Conservation (phyloP, 1,139 yeast species). For the Saccharomyces hybrid region DNA sequence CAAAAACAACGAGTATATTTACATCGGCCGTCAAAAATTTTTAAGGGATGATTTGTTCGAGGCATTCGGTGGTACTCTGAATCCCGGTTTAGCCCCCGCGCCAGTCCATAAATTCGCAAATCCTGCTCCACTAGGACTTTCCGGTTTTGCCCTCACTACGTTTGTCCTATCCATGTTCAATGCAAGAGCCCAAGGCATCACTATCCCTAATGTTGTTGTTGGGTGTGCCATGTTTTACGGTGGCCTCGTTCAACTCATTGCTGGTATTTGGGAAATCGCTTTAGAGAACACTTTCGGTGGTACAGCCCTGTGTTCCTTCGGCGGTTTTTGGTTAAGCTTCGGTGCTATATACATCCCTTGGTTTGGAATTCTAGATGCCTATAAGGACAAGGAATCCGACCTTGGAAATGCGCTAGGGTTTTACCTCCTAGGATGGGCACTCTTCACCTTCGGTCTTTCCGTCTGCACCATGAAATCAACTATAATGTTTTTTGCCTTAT, state of each 20-base stretch:
- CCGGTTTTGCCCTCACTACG: slow-evolving; percentile 62
- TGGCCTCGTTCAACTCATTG: slow-evolving; percentile 66
- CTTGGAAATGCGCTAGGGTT: slow-evolving; percentile 49
- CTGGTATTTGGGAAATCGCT: slow-evolving; percentile 57
- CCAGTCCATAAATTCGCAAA: slow-evolving; percentile 41
- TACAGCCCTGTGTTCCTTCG: slow-evolving; percentile 59
- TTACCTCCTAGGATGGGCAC: slow-evolving; percentile 58
- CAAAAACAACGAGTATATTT: slow-evolving; percentile 49
- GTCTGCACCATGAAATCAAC: slow-evolving; percentile 62
- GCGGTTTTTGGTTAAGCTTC: slow-evolving; percentile 65
- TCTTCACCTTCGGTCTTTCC: slow-evolving; percentile 56
- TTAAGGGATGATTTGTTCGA: slow-evolving; percentile 45
- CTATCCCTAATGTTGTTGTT: slow-evolving; percentile 47
- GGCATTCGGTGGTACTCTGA: slow-evolving; percentile 57
- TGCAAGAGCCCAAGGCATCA: slow-evolving; percentile 44
- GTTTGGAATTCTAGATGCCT: slow-evolving; percentile 55
- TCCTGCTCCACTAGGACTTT: slow-evolving; percentile 64
- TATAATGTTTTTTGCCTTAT: slow-evolving; percentile 54
- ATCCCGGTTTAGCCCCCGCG: slow-evolving; percentile 52
- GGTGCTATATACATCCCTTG: slow-evolving; percentile 56
- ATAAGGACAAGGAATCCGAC: slow-evolving; percentile 33
- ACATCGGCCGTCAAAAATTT: slow-evolving; percentile 66
- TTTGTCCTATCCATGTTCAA: slow-evolving; percentile 53
- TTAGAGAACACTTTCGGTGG: slow-evolving; percentile 72
- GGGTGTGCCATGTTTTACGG: slow-evolving; percentile 83